Evolutionary conservation across 2,329 filamentous ascomycete species (phyloP), one percentile per base, ranked within the genome.

Genomic region (Stenocarpella maydis): DNA sequence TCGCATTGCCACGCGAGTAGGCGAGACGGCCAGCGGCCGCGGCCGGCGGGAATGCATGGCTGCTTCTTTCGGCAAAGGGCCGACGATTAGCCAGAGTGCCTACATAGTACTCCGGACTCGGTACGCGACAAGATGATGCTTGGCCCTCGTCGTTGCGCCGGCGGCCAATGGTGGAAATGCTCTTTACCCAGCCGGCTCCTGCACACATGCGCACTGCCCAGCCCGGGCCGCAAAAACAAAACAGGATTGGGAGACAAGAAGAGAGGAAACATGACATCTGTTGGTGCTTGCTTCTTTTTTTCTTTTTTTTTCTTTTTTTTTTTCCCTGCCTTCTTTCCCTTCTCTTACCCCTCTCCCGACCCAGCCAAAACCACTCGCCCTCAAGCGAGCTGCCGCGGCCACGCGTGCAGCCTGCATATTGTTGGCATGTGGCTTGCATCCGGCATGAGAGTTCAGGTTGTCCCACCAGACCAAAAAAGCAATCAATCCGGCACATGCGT

Each of bases 41-140:
- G 39, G 26, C 34, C 6, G 5, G 34, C 10, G 34, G 34, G 34
- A 26, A 26, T 47, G 58, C 43, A 63, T 63, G 49, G 43, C 58
- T 63, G 58, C 58, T 63, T 63, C 58, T 63, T 63, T 19, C 41
- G 58, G 58, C 26, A 41, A 63, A 8, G 58, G 43, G 43, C 14
- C 28, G 28, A 41, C 58, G 43, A 63, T 63, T 63, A 63, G 58
- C 58, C 58, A 63, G 37, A 63, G 58, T n/a, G n/a, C n/a, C n/a
- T n/a, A n/a, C n/a, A n/a, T n/a, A n/a, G n/a, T n/a, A n/a, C n/a
- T n/a, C n/a, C n/a, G n/a, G n/a, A n/a, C n/a, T n/a, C n/a, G n/a
- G n/a, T 49, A 37, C 58, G 28, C 28, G 28, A 34, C 34, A 28
- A 47, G 41, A 34, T n/a, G n/a, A 61, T 24, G 58, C n/a, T n/a